Evolutionary conservation across 2,329 filamentous ascomycete genomes (phyloP).

Genomic region (Pyricularia sp.): DNA sequence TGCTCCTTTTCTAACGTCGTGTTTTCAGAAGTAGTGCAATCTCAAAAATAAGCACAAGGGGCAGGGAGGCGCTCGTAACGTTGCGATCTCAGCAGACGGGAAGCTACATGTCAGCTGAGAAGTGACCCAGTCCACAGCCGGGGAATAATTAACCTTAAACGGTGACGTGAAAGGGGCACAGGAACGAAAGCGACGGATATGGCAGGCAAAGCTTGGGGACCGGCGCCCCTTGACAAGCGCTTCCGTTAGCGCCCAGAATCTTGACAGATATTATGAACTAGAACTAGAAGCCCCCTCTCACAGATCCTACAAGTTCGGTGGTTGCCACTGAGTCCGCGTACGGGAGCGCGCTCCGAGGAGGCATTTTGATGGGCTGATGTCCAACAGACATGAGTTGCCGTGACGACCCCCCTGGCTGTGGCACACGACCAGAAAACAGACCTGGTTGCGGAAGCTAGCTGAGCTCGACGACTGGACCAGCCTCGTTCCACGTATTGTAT

Average conservation of each 20-base stretch:
- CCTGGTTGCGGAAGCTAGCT: background rate
- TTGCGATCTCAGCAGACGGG: background rate
- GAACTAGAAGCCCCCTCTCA: background rate
- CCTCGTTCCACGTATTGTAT: background rate
- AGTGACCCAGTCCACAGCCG: background rate
- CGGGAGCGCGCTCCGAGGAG: background rate
- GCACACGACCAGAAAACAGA: background rate
- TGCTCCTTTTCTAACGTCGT: background rate
- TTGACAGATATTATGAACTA: background rate
- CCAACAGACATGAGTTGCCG: background rate
- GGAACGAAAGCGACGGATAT: background rate
- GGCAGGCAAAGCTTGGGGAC: background rate
- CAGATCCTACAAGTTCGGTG: background rate
- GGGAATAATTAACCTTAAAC: background rate
- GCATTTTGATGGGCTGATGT: background rate
- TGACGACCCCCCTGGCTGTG: background rate
- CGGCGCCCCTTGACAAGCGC: background rate
- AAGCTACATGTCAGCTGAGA: background rate
- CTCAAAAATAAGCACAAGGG: background rate
- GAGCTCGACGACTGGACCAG: background rate
- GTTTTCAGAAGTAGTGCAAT: background rate
- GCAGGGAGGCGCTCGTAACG: background rate
- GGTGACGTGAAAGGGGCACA: background rate
- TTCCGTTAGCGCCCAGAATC: background rate
- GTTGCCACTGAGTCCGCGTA: background rate